Evolutionary conservation across 202 grass and related monocot species (phyloP).

Genomic region (Bolboschoenoplectus hybrid): DNA sequence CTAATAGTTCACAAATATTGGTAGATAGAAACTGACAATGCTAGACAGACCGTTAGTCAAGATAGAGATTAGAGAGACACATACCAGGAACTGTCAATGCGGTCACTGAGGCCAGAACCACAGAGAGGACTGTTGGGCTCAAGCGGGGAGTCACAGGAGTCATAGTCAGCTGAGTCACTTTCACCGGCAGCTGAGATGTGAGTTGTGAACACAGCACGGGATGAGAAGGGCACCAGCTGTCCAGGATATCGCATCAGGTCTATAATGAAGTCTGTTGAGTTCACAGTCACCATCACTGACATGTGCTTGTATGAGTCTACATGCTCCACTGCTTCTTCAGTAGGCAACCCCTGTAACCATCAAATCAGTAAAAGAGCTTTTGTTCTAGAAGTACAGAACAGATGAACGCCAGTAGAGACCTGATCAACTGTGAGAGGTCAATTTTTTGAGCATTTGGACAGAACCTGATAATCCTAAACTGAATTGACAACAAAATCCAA

Average conservation of each 20-base stretch:
- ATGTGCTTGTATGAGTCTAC: conserved; percentile 88
- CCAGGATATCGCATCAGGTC: conserved; percentile 98
- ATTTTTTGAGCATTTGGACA: not conserved
- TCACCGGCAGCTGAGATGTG: conserved; percentile 91
- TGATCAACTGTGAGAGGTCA: not conserved
- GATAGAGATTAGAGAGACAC: conserved; percentile 15
- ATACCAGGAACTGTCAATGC: conserved; percentile 36
- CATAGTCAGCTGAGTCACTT: conserved; percentile 88
- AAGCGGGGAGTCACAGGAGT: conserved; percentile 98
- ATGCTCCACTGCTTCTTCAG: conserved; percentile 75
- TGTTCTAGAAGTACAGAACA: conserved; percentile 24
- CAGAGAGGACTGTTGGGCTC: conserved; percentile 92
- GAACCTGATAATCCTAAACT: not conserved
- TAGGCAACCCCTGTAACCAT: conserved; percentile 71
- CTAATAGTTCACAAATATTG: not conserved
- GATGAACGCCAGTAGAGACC: not conserved
- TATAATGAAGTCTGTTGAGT: conserved; percentile 76
- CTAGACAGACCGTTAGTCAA: conserved; percentile 1
- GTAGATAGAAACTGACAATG: not conserved
- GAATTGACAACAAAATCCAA: conserved; percentile 11
- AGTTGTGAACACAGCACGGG: conserved; percentile 76
- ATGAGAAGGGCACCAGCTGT: conserved; percentile 90
- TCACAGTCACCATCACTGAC: conserved; percentile 72
- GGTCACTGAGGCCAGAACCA: conserved; percentile 42
- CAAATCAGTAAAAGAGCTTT: conserved; percentile 34